Base-by-base conservation (phyloP, 1,139 yeast genomes). In the Debaryomycetaceae sp. region DNA sequence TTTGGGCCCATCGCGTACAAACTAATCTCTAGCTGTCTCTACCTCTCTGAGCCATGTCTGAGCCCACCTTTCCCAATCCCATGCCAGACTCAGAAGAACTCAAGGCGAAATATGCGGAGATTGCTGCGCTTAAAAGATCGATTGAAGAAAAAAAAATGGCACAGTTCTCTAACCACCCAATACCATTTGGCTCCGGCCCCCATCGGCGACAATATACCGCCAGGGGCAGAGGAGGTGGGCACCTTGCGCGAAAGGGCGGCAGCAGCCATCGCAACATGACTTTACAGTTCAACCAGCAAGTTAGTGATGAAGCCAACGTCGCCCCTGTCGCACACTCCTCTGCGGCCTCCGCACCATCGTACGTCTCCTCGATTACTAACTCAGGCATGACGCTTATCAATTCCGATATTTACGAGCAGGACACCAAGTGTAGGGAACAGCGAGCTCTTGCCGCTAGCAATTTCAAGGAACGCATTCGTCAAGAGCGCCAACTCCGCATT, bases 331-430 rank as follows among this genome's bases (percentile, higher is more conserved):
- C 28, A 11, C 28, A 13, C 2, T 11, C 18, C 11, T 9, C 12
- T 25, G 18, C 16, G 19, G n/a, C 6, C 22, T 12, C 21, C 11
- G 31, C 43, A 5, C 23, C 25, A 11, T 12, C 33, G 13, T 30
- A 27, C 18, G 19, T 30, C 4, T n/a, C 25, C n/a, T 27, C 33
- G n/a, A 16, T 49, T 12, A 53, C 65, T 3, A 49, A 51, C 23
- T 56, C 60, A 15, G 67, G 69, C 4, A 51, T 60, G 53, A 48
- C 62, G 4, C 43, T 69, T 14, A 63, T 66, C 3, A 66, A 56
- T 33, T 47, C 56, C 11, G 49, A 45, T 10, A 39, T 61, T 1
- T 63, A 56, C 34, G 57, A 62, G 23, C 46, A 56, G 25, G 65
- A 66, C n/a, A 45, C 11, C 6, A 14, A 25, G 13, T 11, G 20